Percentiles rank a stretch among this genome's conserved stretches.
phyloP scores from a whole-genome alignment of 139 green algal species.

The Chara braunii region DNA sequence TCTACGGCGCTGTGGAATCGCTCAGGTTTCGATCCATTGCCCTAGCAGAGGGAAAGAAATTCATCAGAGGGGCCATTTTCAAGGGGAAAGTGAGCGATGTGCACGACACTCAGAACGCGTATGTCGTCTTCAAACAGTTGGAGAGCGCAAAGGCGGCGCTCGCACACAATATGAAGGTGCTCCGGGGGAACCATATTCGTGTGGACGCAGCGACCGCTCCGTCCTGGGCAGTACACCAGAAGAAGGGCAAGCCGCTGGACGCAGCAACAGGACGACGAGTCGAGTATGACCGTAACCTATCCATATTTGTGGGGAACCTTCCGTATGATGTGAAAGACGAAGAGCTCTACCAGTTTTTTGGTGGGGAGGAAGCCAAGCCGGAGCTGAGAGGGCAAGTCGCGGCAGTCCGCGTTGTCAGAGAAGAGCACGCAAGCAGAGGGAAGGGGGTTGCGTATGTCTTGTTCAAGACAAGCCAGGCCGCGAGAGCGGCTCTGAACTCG shows the following conservation, averaged over 20 bases:
- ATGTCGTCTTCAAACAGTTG: slow-evolving; percentile 64
- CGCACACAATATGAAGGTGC: slow-evolving; percentile 61
- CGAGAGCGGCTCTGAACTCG: background rate
- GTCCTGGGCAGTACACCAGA: background rate
- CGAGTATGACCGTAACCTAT: slow-evolving; percentile 61
- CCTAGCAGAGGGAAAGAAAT: slow-evolving; percentile 38
- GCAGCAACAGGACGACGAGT: slow-evolving; percentile 18
- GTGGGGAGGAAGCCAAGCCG: background rate
- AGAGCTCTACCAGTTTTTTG: slow-evolving; percentile 52
- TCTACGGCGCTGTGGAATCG: slow-evolving; percentile 62
- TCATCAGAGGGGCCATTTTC: slow-evolving; percentile 49
- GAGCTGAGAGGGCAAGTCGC: slow-evolving; percentile 46
- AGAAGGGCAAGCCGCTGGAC: background rate
- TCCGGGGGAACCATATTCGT: slow-evolving; percentile 66
- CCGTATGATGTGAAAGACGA: slow-evolving; percentile 63
- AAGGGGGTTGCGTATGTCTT: slow-evolving; percentile 47
- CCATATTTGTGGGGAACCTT: slow-evolving; percentile 83
- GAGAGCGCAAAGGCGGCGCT: slow-evolving; percentile 47
- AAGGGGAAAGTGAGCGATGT: slow-evolving; percentile 18
- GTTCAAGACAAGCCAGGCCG: slow-evolving; percentile 32
- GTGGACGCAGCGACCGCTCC: slow-evolving; percentile 56
- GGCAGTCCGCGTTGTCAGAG: slow-evolving; percentile 74
- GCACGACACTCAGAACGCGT: slow-evolving; percentile 51
- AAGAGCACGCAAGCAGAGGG: slow-evolving; percentile 42
- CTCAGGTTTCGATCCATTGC: slow-evolving; percentile 70